Evolutionary conservation across 1,139 yeast genomes (phyloP), one percentile per base, ranked within the genome.

Genomic region (Ogataea hybrid): DNA sequence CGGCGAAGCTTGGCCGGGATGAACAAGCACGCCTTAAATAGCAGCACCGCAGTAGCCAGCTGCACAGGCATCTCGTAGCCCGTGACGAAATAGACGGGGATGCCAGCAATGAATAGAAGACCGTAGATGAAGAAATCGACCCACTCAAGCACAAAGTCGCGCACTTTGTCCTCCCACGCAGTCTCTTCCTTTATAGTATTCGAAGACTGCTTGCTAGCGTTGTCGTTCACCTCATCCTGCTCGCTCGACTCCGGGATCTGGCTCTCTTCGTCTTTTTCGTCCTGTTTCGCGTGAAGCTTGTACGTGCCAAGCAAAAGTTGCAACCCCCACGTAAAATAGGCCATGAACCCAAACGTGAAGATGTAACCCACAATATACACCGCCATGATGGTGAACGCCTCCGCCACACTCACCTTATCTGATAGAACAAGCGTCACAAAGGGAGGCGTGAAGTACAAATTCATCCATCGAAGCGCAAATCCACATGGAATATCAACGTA

Each of bases 31-130:
- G 62, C 44, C 43, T 73, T 75, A 55, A 79, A 79, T 29, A 81
- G 63, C 15, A 84, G 53, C 17, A 83, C 71, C 15, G 84, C 77
- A 25, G 81, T 63, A 12, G 80, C 73, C 39, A 84, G 60, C 47
- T 85, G 90, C 47, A 81, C 74, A 2, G 83, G 80, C 59, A 84
- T 65, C 43, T 78, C 73, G 39, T 80, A 72, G 48, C 72, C 79
- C 32, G 75, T 70, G 61, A 60, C 52, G 40, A 57, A 78, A 57
- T 77, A 79, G 16, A 78, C 62, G 5, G 84, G 83, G 17, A 81
- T 48, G 0, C 89, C 82, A 1, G 68, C 69, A 5, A 79, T 50
- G 42, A 80, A 73, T 16, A 83, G 45, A 0, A 65, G 32, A 0
- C 55, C 40, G 54, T 77, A 80, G 2, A 79, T 57, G n/a, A 73